Evolutionary conservation across 2,329 filamentous ascomycete genomes (phyloP).

Genomic region (Pseudogymnoascus sp.): DNA sequence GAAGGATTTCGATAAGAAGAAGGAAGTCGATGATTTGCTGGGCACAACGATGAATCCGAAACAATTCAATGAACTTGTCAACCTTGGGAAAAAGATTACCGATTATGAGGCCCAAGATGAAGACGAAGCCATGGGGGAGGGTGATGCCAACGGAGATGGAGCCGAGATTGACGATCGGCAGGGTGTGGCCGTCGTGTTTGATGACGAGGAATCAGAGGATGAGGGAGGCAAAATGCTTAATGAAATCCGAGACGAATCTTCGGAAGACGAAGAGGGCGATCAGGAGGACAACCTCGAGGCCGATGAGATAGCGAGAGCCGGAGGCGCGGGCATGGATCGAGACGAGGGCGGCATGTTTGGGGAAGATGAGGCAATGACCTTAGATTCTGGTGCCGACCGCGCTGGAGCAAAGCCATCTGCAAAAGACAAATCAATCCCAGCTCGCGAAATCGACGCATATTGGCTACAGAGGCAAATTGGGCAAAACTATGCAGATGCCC

Average conservation of each 20-base stretch:
- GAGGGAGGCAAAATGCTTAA: constrained; percentile 69
- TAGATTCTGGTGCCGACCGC: constrained; percentile 58
- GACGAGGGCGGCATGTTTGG: constrained; percentile 44
- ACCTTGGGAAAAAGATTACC: constrained; percentile 96
- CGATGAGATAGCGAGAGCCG: constrained; percentile 43
- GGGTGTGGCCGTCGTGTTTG: constrained; percentile 95
- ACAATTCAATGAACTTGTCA: constrained; percentile 94
- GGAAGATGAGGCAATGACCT: constrained; percentile 71
- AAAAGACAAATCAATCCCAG: constrained; percentile 59
- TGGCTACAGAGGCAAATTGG: constrained; percentile 95
- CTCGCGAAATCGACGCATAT: constrained; percentile 91
- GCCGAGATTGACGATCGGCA: constrained; percentile 88
- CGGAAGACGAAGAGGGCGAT: constrained; percentile 67
- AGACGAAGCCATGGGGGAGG: constrained; percentile 76
- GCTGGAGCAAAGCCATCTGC: constrained; percentile 38
- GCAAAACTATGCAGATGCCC: constrained; percentile 78
- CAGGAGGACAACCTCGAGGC: constrained; percentile 50
- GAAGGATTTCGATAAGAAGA: constrained; percentile 98
- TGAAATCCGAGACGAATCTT: constrained; percentile 82
- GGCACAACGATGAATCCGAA: constrained; percentile 77
- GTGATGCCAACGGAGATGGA: constrained; percentile 56
- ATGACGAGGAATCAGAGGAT: constrained; percentile 81
- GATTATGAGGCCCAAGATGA: constrained; percentile 97
- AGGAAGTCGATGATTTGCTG: constrained; percentile 88
- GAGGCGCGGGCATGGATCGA: constrained; percentile 41